Conservation (phyloP, 495 filamentous ascomycete species). For the Lasiosphaeriaceae sp. region DNA sequence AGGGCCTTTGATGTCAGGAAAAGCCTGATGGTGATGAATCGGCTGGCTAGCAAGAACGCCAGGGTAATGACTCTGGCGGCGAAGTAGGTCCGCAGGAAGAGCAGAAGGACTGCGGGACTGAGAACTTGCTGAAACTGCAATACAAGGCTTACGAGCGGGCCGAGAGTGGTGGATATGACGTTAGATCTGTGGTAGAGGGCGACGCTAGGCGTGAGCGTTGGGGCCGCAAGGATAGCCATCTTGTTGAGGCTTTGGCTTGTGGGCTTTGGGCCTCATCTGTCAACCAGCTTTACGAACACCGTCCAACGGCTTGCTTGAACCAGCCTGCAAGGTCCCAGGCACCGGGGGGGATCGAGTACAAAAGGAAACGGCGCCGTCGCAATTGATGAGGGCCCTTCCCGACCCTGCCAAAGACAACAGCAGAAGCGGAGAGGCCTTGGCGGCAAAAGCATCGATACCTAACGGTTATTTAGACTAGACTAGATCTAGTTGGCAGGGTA, state of each 20-base stretch:
- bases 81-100: constrained; percentile 24
- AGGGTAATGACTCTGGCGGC: constrained; percentile 16
- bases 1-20: constrained; percentile 11
- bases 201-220: constrained; percentile 25
- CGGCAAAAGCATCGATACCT: background rate
- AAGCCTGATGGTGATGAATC: constrained; percentile 16
- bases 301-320: too few species aligned
- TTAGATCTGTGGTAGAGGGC: constrained; percentile 18
- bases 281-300: too few species aligned
- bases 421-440: background rate
- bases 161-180: constrained; percentile 13
- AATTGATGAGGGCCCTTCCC: too few species aligned
- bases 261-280: too few species aligned
- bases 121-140: constrained; percentile 30
- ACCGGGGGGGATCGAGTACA: too few species aligned
- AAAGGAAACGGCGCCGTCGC: too few species aligned
- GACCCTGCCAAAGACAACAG: too few species aligned
- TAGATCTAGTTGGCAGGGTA: background rate
- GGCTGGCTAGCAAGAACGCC: constrained; percentile 13
- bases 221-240: constrained; percentile 30
- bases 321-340: too few species aligned
- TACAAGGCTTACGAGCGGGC: constrained; percentile 20
- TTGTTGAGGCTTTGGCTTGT: background rate
- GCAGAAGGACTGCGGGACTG: constrained; percentile 16
- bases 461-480: background rate